phyloP scores from a whole-genome alignment of 768 basidiomycete genomes.

The Collybia sordida region DNA sequence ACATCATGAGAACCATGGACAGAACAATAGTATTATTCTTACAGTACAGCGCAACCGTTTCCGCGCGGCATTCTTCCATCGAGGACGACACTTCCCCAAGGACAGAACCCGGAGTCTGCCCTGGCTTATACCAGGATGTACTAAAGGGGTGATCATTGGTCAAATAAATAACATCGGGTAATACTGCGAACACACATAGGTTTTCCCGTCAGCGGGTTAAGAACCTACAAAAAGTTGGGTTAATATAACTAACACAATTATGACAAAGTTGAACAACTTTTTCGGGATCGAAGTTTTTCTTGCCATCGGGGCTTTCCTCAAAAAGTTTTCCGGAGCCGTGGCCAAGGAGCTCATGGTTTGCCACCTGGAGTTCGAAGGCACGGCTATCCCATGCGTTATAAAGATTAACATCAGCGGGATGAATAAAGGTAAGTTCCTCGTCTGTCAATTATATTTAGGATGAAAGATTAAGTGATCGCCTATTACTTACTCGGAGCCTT shows the following conservation, averaged over 20 bases:
- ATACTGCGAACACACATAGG: slow-evolving; percentile 49
- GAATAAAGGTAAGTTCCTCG: slow-evolving; percentile 80
- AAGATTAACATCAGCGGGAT: slow-evolving; percentile 70
- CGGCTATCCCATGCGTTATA: slow-evolving; percentile 78
- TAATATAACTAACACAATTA: background rate
- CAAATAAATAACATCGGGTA: background rate
- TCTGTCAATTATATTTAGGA: slow-evolving; percentile 35
- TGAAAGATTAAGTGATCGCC: background rate
- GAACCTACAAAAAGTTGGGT: slow-evolving; percentile 43
- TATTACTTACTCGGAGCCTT: slow-evolving; percentile 76
- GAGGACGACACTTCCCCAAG: slow-evolving; percentile 88
- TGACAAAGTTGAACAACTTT: slow-evolving; percentile 35
- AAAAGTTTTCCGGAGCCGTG: slow-evolving; percentile 86
- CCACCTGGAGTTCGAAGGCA: slow-evolving; percentile 86
- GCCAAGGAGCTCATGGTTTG: slow-evolving; percentile 86
- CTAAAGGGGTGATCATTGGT: slow-evolving; percentile 30
- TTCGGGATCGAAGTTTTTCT: slow-evolving; percentile 77
- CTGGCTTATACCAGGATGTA: slow-evolving; percentile 84
- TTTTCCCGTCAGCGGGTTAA: slow-evolving; percentile 80
- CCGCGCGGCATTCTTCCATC: slow-evolving; percentile 92
- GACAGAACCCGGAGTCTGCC: slow-evolving; percentile 80
- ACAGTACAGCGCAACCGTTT: slow-evolving; percentile 83
- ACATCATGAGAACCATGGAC: background rate
- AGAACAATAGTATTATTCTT: slow-evolving; percentile 23
- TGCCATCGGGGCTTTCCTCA: slow-evolving; percentile 72